Percentiles rank a stretch among this genome's conserved stretches.
phyloP scores from a whole-genome alignment of 305 asterid species.

The Fraxinus platypoda region DNA sequence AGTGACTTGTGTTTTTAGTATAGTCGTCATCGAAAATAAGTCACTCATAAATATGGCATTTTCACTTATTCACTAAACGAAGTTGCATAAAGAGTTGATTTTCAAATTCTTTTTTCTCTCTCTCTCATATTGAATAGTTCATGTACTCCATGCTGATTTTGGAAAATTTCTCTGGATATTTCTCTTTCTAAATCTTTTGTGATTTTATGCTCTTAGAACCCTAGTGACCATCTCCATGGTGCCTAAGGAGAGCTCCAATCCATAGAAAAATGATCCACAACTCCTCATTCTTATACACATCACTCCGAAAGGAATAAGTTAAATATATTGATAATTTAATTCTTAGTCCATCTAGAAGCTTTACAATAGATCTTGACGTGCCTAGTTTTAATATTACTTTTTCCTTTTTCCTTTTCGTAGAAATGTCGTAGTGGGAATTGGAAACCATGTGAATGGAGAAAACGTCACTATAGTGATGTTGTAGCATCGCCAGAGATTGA shows the following conservation, averaged over 20 bases:
- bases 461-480: background rate
- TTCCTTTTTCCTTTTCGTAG: conserved; percentile 10
- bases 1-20: too few relatives aligned
- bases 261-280: background rate
- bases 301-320: background rate
- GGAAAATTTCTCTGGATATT: background rate
- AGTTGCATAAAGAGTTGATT: too few relatives aligned
- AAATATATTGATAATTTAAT: background rate
- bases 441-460: conserved; percentile 32
- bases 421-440: conserved; percentile 38
- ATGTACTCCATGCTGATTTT: background rate
- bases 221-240: background rate
- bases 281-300: background rate
- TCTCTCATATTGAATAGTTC: too few relatives aligned
- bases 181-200: too few relatives aligned
- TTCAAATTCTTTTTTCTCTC: too few relatives aligned
- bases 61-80: too few relatives aligned
- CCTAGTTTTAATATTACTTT: background rate
- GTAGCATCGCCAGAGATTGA: background rate
- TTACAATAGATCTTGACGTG: background rate
- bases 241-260: background rate
- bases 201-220: background rate
- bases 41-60: too few relatives aligned
- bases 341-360: background rate
- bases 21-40: too few relatives aligned